Evolutionary conservation across 1,284 basidiomycete genomes (phyloP), one percentile per base, ranked within the genome.

Genomic region (Abortiporus biennis): DNA sequence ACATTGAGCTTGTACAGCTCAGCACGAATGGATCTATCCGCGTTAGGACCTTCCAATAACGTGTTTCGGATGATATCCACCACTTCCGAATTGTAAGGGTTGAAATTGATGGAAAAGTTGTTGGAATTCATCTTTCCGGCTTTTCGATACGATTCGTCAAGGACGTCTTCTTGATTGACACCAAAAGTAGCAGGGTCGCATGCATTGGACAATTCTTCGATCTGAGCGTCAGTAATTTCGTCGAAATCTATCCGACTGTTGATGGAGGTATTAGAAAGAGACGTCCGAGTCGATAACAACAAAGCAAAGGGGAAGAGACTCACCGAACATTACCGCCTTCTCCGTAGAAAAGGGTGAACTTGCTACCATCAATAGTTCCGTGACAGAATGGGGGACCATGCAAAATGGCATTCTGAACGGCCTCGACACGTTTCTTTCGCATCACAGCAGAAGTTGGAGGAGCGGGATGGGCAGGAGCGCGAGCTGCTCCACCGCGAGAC

Each of bases 1-100:
- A 66, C 55, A 33, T 62, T 64, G 6, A 65, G 45, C 31, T 65
- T 62, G 49, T 58, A 62, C 32, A 64, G 47, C 36, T 66, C 59
- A 0, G 55, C 46, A 6, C 43, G 36, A 30, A 62, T 46, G 4
- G 24, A 31, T 12, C 44, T 44, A 6, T 46, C 32, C 1, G 47
- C 46, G 1, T 49, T 36, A 3, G 47, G 25, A 1, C 50, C 50
- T 8, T 51, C 38, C 8, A 63, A 43, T 8, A 65, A 47, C 23
- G 40, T 43, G 5, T 46, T 38, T 2, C 46, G 47, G 15, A 63
- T 43, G 15, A 35, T 24, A 16, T 56, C 46, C 13, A 58, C 30
- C 15, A 63, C 24, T 3, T 58, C 53, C 4, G 43, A 24, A 11
- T 33, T 27, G 8, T 44, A 41, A 4, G 62, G 46, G 38, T 61